Evolutionary conservation across 306 rosid genomes (phyloP).

Genomic region (Psophocarpus tetragonolobus): DNA sequence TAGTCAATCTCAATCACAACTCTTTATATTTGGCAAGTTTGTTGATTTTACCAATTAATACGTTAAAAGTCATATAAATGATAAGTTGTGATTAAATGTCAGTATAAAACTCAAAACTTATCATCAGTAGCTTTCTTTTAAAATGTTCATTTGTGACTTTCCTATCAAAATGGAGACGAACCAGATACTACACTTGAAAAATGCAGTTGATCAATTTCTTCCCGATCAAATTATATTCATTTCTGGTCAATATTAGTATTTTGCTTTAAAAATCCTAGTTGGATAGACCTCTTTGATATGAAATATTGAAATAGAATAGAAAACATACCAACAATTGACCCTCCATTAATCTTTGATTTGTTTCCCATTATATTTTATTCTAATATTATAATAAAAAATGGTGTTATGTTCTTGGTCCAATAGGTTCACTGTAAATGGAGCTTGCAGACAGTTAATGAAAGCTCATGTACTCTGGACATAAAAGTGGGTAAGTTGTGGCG

Average conservation of each 20-base stretch:
- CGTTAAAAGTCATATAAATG: too few species aligned
- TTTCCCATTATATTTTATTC: slow-evolving; percentile 3
- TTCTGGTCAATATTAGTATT: too few species aligned
- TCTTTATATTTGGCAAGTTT: too few species aligned
- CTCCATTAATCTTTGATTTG: neutral
- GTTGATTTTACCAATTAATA: too few species aligned
- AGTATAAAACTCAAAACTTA: too few species aligned
- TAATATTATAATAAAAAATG: slow-evolving; percentile 18
- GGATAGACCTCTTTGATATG: too few species aligned
- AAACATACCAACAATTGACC: neutral
- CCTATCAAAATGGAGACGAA: slow-evolving; percentile 15
- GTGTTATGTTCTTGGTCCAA: slow-evolving; percentile 34
- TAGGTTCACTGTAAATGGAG: slow-evolving; percentile 93
- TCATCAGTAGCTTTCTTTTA: neutral
- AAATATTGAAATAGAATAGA: slow-evolving; percentile 5
- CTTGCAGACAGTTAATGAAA: slow-evolving; percentile 55
- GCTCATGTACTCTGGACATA: slow-evolving; percentile 72
- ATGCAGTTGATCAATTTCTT: too few species aligned
- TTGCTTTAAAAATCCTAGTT: too few species aligned
- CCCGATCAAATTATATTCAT: too few species aligned
- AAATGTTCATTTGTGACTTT: neutral
- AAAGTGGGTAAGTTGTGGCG: slow-evolving; percentile 78
- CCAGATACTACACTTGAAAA: neutral
- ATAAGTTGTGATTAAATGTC: too few species aligned
- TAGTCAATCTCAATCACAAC: too few species aligned